Base-by-base conservation (phyloP, 208 protist genomes). In the Porcisia deanei region DNA sequence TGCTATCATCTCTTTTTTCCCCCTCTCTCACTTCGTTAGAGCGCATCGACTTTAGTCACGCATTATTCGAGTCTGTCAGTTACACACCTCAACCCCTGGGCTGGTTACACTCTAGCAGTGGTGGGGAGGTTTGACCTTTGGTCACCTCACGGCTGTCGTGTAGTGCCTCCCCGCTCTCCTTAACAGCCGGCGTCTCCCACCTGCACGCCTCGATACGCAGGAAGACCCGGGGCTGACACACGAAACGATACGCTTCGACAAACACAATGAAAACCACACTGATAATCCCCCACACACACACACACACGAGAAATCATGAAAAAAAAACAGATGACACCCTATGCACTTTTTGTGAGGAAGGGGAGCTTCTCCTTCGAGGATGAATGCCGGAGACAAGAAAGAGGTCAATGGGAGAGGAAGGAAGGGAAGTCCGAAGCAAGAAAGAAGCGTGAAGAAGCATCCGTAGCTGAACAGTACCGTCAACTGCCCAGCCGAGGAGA, bases 31-130 rank as follows among this genome's bases (percentile, higher is more conserved):
- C 8, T 34, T 49, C 25, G 61, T 67, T 34, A 67, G n/a, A 49
- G 25, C 61, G 61, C 61, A 41, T 47, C 4, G 61, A 22, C 22
- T 25, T 49, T 1, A 52, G 34, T 49, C 61, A 67, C 61, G 61
- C 61, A 67, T 67, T 67, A 67, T 67, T 67, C 61, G 61, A 49
- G 22, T 49, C 41, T 49, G 37, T 67, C 61, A 9, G 39, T 67
- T 49, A 30, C 10, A 67, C 37, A 67, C 41, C 61, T 34, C 37
- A 12, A 22, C 9, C 41, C 34, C n/a, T 6, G 41, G 20, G 61
- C 22, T 16, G 22, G 61, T 49, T n/a, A 37, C 20, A 22, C 20
- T 20, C 49, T 12, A 71, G 65, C n/a, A 34, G 37, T 39, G 25
- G 16, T 3, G 25, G 8, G 41, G 16, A 2, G 39, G 16, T 30